Base-by-base conservation (phyloP, 179 eudicot species). In the Silene vulgaris region DNA sequence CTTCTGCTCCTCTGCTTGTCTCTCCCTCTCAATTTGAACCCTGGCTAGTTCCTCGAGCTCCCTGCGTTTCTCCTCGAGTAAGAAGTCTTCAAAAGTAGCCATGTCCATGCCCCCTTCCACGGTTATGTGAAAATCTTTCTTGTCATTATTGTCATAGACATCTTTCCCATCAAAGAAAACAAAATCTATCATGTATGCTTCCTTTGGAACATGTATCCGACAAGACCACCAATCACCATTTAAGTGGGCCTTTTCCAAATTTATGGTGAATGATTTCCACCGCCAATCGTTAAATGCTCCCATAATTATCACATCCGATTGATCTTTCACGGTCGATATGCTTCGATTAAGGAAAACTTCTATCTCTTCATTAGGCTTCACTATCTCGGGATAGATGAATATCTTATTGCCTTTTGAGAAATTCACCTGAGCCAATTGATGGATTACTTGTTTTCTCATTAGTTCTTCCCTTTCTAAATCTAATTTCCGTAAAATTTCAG, bases 171-270 rank as follows among this genome's bases (percentile, higher is more conserved):
- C 93, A 74, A 87, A 89, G 81, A 96, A 91, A 21, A 96, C 97
- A 69, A 96, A 96, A 82, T 96, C 93, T 59, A 93, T 82, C 65
- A 79, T 86, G 87, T 89, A 93, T 74, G 96, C 97, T 88, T 96
- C 92, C 78, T 81, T 82, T 54, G 99, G 98, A 81, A 96, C 90
- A 71, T 86, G 92, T 72, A 96, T 73, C 77, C 78, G 69, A 85
- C 97, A 93, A 74, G 92, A 89, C 99, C 99, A 96, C 99, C 98
- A 96, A 76, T 96, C 98, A 75, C 92, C 96, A 69, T 70, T 84
- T 64, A 96, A 90, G 77, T 89, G 70, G 74, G 83, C 84, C 86
- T 93, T 93, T 28, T 81, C 84, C 83, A 96, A 80, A 66, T 83
- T 91, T 17, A 56, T 62, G 28, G 96, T 89, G 72, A 93, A 96